These are phyloP conservation scores for Pseudogymnoascus sp. DNA, from an alignment of 2,329 filamentous ascomycete genomes.

Conservation along the genomic window DNA sequence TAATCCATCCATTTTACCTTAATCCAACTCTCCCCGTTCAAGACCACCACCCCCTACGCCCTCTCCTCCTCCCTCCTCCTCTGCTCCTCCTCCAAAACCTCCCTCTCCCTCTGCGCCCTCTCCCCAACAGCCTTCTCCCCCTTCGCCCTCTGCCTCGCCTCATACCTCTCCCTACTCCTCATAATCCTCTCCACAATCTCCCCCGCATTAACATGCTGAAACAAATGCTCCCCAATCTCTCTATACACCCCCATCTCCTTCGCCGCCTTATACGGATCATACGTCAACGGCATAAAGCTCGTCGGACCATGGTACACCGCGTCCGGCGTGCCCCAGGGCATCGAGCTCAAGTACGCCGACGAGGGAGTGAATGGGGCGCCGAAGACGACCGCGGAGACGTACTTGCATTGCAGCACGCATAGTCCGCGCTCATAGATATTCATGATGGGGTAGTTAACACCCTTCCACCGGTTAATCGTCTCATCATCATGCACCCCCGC, in stretches of 20 bases:
- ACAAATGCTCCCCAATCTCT: conserved; percentile 69
- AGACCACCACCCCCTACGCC: neutral
- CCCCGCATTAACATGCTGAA: conserved; percentile 80
- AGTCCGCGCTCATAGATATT: conserved; percentile 95
- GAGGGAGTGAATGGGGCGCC: conserved; percentile 82
- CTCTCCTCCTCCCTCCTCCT: conserved; percentile 17
- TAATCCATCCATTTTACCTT: neutral
- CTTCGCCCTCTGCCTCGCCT: conserved; percentile 85
- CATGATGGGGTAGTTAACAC: conserved; percentile 98
- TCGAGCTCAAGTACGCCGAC: conserved; percentile 63
- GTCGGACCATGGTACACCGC: conserved; percentile 96
- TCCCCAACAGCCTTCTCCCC: conserved; percentile 77
- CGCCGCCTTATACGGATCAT: conserved; percentile 73
- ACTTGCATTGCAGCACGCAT: conserved; percentile 93
- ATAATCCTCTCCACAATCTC: conserved; percentile 89
- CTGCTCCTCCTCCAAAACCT: conserved; percentile 55
- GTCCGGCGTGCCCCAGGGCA: conserved; percentile 67
- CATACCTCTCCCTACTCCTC: conserved; percentile 77
- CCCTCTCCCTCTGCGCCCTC: conserved; percentile 52
- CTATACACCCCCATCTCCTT: conserved; percentile 79
- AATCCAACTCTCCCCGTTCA: neutral
- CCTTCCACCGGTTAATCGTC: conserved; percentile 94
- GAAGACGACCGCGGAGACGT: conserved; percentile 81
- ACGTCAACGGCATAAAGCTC: conserved; percentile 47
- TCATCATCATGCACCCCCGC: conserved; percentile 91